Evolutionary conservation across 768 basidiomycete genomes (phyloP), one percentile per base, ranked within the genome.

Genomic region (Coprinopsis marcescibilis): DNA sequence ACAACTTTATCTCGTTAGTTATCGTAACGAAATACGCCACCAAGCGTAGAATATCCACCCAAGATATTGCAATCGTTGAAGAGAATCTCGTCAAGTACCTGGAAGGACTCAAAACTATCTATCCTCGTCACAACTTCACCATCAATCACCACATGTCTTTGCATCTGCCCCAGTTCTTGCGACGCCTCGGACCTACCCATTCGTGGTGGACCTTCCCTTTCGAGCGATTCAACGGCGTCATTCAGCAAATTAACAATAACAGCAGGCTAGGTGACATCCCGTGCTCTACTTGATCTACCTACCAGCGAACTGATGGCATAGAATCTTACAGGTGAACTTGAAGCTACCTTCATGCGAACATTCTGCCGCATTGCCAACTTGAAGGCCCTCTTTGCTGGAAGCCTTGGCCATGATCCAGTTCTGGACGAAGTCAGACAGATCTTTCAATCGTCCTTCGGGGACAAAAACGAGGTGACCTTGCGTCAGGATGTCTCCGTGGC

Each of bases 81-180:
- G 3, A 34, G 2, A 54, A 63, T 21, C 68, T 71, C 43, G 29
- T 43, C 0, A 27, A 19, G 3, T 74, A 75, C 50, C 58, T 74
- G 1, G 24, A 25, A 0, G 55, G 51, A 1, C 20, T 73, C 3
- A 43, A 52, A 1, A 38, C 51, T 0, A 57, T 74, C 0, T 75
- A 59, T 48, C 63, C 61, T 0, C 55, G 56, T 10, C 48, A 52
- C 3, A 35, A 38, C 1, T 45, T 73, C 14, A 50, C 49, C 1
- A 62, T 67, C 0, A 68, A 70, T 34, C 70, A 74, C 5, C 75
- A 75, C 49, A 40, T 69, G 3, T 48, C 67, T 1, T 52, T 76
- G 14, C 73, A 75, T 53, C 51, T 71, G 19, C 50, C 52, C 0
- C 46, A 59, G 3, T 55, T 58, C 17, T 49, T 75, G 2, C 45